Evolutionary conservation across 129 eudicot species (phyloP).

Genomic region (Dittrichia graveolens): DNA sequence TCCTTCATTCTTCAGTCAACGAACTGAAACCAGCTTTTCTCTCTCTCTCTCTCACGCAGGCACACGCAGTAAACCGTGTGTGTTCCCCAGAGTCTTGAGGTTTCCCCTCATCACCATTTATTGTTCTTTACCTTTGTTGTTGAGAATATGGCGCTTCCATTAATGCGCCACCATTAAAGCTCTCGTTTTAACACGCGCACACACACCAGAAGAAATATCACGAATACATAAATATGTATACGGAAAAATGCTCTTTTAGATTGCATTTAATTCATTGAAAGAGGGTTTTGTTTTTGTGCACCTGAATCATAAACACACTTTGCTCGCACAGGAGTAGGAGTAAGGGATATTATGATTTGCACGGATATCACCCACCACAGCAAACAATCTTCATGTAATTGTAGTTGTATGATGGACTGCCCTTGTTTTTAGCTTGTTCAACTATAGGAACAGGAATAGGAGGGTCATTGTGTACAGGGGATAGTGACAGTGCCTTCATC

Average conservation of each 20-base stretch:
- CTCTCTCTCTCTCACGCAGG: slow-evolving; percentile 17
- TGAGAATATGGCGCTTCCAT: slow-evolving; percentile 33
- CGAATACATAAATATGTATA: neutral
- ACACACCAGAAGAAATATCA: neutral
- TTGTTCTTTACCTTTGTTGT: slow-evolving; percentile 41
- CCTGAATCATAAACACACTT: slow-evolving; percentile 11
- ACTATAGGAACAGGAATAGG: slow-evolving; percentile 4
- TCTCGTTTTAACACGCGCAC: slow-evolving; percentile 3
- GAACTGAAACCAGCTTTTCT: slow-evolving; percentile 20
- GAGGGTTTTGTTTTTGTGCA: neutral
- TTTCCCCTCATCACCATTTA: slow-evolving; percentile 33
- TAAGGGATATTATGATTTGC: neutral
- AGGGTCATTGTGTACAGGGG: slow-evolving; percentile 10
- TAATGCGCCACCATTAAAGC: slow-evolving; percentile 37
- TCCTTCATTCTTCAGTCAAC: slow-evolving; percentile 37
- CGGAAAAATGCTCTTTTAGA: slow-evolving; percentile 17
- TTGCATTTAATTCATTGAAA: slow-evolving; percentile 27
- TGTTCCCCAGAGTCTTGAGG: slow-evolving; percentile 21
- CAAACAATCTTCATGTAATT: slow-evolving; percentile 8
- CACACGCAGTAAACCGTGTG: slow-evolving; percentile 22
- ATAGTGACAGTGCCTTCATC: slow-evolving; percentile 19
- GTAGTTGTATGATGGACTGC: neutral
- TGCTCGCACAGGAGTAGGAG: neutral
- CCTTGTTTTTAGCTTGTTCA: slow-evolving; percentile 4
- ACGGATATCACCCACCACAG: slow-evolving; percentile 19